Evolutionary conservation across 805 yeast genomes (phyloP), one percentile per base, ranked within the genome.

Genomic region (Zygoascus ofunaensis): DNA sequence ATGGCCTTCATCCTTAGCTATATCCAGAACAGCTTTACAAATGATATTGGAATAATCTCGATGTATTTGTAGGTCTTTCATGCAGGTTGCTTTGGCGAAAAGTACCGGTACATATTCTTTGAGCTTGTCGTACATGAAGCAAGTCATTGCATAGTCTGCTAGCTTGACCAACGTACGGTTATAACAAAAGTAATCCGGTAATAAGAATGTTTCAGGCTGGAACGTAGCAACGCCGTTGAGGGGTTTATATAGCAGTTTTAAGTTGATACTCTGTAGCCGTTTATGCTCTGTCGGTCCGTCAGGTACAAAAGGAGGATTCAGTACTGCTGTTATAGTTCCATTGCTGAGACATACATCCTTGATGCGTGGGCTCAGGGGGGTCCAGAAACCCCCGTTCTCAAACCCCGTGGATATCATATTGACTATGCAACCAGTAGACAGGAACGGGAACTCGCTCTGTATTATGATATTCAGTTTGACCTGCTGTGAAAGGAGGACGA

Each of bases 91-190:
- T 26, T 26, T 26, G 12, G 30, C 7, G 12, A 26, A 26, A 7
- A 26, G 30, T 26, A 26, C n/a, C 8, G 50, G 50, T n/a, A 21
- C 38, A 15, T 44, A 15, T 12, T 26, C 26, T 10, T n/a, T 17
- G 8, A 44, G 18, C 12, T 34, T 47, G 22, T 37, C 37, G 24
- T 19, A 12, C 20, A 44, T 34, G n/a, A 40, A 26, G 32, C 43
- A 22, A 10, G 41, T 26, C 23, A 45, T 12, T 3, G 51, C 39
- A 34, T 47, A 51, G 39, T 53, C 52, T n/a, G 46, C 51, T 10
- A 53, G 39, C 22, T 12, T 21, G 23, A 41, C 12, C 33, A 45
- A 8, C 10, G 12, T 12, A 7, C 12, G 7, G 30, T 12, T 12
- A 26, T 26, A 26, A 12, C 30, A 7, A 12, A 26, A 26, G 12